A percentile compares a stretch with the other conserved stretches of the same genome.
Evolutionary conservation across 1,139 yeast species (phyloP).

Genomic region (Hanseniaspora gamundiae): DNA sequence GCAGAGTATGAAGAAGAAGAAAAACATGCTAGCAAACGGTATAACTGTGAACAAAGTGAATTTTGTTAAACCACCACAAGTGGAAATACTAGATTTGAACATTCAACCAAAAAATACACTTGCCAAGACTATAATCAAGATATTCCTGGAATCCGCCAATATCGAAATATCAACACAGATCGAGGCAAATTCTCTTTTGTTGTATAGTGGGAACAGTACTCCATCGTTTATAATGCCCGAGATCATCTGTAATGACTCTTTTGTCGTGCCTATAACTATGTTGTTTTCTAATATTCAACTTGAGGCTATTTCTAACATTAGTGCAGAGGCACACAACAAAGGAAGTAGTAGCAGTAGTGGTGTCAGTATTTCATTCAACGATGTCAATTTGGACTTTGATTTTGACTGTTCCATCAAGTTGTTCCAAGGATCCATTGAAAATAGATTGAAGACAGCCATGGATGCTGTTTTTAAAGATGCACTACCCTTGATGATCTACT

Average conservation of each 20-base stretch:
- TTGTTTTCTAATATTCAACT: constrained; percentile 22
- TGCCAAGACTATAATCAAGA: constrained; percentile 5
- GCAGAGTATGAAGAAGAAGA: not conserved
- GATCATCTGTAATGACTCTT: constrained; percentile 23
- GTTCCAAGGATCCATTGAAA: constrained; percentile 24
- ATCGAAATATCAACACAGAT: constrained; percentile 22
- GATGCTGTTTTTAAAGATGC: constrained; percentile 23
- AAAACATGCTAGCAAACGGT: constrained; percentile 17
- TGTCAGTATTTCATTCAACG: constrained; percentile 26
- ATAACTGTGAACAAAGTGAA: constrained; percentile 21
- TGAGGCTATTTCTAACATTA: constrained; percentile 25
- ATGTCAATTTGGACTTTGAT: constrained; percentile 24
- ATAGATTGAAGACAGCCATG: constrained; percentile 23
- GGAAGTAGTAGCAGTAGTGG: constrained; percentile 17
- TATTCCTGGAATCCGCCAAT: constrained; percentile 4
- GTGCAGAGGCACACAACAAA: constrained; percentile 11
- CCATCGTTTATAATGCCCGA: constrained; percentile 23
- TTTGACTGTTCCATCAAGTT: constrained; percentile 26
- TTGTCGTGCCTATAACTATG: constrained; percentile 25
- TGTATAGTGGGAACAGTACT: constrained; percentile 16
- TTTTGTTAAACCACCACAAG: constrained; percentile 21
- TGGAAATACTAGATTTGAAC: constrained; percentile 23
- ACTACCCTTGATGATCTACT: constrained; percentile 20
- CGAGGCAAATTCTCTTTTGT: constrained; percentile 22
- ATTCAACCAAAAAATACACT: constrained; percentile 14